Evolutionary conservation across 805 yeast genomes (phyloP).

Genomic region (Candida coleopterorum): DNA sequence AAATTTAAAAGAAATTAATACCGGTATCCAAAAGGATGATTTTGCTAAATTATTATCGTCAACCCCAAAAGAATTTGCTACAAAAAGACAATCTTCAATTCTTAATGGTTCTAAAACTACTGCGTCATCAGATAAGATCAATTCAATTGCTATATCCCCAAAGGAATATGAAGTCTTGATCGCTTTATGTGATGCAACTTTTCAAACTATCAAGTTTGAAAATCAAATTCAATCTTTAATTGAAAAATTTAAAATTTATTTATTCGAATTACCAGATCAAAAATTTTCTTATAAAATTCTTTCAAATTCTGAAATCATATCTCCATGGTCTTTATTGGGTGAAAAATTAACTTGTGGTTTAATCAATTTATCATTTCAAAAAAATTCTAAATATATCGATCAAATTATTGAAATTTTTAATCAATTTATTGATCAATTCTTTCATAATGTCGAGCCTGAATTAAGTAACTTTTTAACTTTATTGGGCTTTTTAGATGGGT

Average conservation of each 20-base stretch:
- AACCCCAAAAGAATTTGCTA: conserved; percentile 5
- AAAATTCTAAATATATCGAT: conserved; percentile 17
- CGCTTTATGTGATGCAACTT: conserved; percentile 47
- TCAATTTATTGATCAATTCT: conserved; percentile 23
- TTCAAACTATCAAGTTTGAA: conserved; percentile 19
- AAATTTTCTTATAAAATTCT: conserved; percentile 35
- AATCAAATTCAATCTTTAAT: conserved; percentile 39
- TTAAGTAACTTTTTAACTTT: conserved; percentile 31
- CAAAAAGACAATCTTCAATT: not conserved
- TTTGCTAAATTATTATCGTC: conserved; percentile 17
- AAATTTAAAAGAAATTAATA: conserved; percentile 7
- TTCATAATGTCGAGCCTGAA: conserved; percentile 16
- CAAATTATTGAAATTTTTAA: conserved; percentile 23
- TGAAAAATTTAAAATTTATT: conserved; percentile 42
- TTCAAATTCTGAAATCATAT: conserved; percentile 20
- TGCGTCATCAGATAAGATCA: conserved; percentile 9
- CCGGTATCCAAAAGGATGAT: conserved; percentile 13
- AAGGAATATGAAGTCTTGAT: conserved; percentile 53
- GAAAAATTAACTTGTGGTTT: conserved; percentile 31
- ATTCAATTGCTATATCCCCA: conserved; percentile 40
- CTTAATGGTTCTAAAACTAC: not conserved
- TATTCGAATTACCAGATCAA: conserved; percentile 43
- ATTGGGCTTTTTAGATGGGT: conserved; percentile 31
- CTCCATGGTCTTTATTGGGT: conserved; percentile 35
- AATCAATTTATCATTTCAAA: conserved; percentile 23